Evolutionary conservation across 495 filamentous ascomycete genomes (phyloP), one percentile per base, ranked within the genome.

Genomic region (Parachaetomium inaequale): DNA sequence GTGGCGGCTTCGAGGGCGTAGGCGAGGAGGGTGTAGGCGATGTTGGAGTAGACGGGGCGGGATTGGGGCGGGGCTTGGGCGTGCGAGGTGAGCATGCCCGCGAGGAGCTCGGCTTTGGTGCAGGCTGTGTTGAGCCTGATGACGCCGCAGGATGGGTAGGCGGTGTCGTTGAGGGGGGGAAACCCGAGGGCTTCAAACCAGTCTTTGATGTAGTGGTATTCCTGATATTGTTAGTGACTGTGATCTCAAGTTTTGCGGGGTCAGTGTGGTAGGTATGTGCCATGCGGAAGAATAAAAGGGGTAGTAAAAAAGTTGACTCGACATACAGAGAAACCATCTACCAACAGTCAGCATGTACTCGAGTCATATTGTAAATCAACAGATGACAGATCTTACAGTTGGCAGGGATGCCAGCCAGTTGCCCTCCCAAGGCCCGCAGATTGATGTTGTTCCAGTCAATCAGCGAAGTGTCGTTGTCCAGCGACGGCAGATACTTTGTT

Each of bases 41-140:
- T 25, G 51, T 54, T 54, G 51, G 51, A 54, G 51, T 54, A 54
- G 31, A 54, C 51, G 31, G 51, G 51, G 51, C 51, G 51, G 19
- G 51, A 19, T 25, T 54, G 51, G 0, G 51, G 51, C 31, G 11
- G 31, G n/a, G 51, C 51, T 8, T n/a, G 15, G 7, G 51, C 8
- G 51, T 38, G 8, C 8, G 51, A 36, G 31, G 31, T 36, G 19
- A 54, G 51, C 51, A 54, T 36, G n/a, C 51, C 51, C 1, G 17
- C 10, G 2, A 54, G 31, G 19, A 36, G 3, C 4, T 54, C n/a
- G 19, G 1, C 17, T 8, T 12, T 5, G n/a, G 51, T 54, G 51
- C 51, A 54, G 21, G 15, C 51, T 8, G 10, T 2, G 51, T 38
- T 54, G 51, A 54, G 51, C 5, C 51, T 31, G 31, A 38, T 54